Conservation (phyloP, 306 rosid genomes). For the Hippophae gyantsensis region DNA sequence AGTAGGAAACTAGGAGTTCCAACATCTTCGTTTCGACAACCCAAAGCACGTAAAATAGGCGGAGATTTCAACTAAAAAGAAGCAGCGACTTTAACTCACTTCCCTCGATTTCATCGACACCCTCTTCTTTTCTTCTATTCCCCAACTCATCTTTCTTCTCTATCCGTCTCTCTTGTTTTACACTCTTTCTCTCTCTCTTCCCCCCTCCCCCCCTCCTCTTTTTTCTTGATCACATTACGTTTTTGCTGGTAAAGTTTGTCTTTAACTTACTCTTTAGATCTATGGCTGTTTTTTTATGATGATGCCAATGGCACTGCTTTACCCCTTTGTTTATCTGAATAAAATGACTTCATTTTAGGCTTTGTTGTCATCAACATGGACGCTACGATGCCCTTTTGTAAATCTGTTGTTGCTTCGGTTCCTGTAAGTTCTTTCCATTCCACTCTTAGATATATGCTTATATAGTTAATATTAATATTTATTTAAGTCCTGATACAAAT, state of each 20-base stretch:
- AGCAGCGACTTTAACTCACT: not conserved
- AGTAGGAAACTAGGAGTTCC: not conserved
- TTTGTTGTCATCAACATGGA: slow-evolving; percentile 35
- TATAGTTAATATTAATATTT: no score
- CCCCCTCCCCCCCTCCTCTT: slow-evolving; percentile 1
- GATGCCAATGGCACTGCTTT: not conserved
- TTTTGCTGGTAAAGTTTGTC: not conserved
- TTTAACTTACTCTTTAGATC: not conserved
- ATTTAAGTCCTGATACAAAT: no score
- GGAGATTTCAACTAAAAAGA: slow-evolving; percentile 30
- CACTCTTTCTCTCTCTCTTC: not conserved
- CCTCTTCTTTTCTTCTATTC: slow-evolving; percentile 1
- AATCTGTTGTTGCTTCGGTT: slow-evolving; percentile 41
- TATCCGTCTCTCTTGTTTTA: slow-evolving; percentile 1
- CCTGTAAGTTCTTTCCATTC: slow-evolving; percentile 29
- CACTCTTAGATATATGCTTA: not conserved
- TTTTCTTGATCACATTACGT: not conserved
- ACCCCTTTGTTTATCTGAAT: not conserved
- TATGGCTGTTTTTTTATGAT: not conserved
- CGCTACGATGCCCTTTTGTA: slow-evolving; percentile 57
- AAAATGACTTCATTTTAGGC: slow-evolving; percentile 10
- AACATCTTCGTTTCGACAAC: not conserved
- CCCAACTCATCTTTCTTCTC: not conserved
- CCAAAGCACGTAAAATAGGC: slow-evolving; percentile 14
- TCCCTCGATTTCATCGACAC: slow-evolving; percentile 41